Evolutionary conservation across 305 asterid genomes (phyloP), one percentile per base, ranked within the genome.

Genomic region (Euphrasia arctica): DNA sequence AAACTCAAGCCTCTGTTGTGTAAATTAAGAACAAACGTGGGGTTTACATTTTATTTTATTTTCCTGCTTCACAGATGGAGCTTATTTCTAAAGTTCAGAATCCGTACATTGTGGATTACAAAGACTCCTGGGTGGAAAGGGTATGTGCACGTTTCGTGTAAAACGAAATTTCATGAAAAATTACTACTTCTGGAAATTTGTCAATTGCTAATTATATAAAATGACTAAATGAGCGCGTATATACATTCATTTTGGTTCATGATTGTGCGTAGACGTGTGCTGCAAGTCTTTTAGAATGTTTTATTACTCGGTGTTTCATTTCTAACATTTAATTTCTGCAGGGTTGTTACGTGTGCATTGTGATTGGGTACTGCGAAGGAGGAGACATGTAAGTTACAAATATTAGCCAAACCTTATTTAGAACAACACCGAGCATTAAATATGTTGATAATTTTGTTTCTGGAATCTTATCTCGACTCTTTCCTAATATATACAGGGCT

Each of bases 81-180:
- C 98, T 94, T 66, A 93, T 94, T 29, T 82, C 99, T 49, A 87
- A 78, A 78, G 98, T 77, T 36, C 79, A 74, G 63, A 85, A 81
- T 73, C 97, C 91, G 50, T 94, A 75, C 70, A 87, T 94, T 47
- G 98, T 94, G 67, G 98, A 94, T 71, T 88, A 94, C 84, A 94
- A 86, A 82, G 97, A 94, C 79, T 94, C 99, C 41, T 94, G 99
- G 99, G 99, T 94, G 78, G 99, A 94, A 79, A 91, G 86, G 97
- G 99, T 94, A 72, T 9, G 83, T 58, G 63, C 69, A 55, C 22
- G 41, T 29, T 58, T 27, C 50, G 8, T 47, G 13, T 3, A 25
- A 48, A 48, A 0, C 0, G 72, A 55, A 32, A 51, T 54, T 61
- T 43, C 42, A 4, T 36, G 49, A 47, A 28, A 69, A 43, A 64